These are phyloP conservation scores for Phyllosticta paracitricarpa DNA, from an alignment of 2,329 filamentous ascomycete genomes.

Conservation along the genomic window DNA sequence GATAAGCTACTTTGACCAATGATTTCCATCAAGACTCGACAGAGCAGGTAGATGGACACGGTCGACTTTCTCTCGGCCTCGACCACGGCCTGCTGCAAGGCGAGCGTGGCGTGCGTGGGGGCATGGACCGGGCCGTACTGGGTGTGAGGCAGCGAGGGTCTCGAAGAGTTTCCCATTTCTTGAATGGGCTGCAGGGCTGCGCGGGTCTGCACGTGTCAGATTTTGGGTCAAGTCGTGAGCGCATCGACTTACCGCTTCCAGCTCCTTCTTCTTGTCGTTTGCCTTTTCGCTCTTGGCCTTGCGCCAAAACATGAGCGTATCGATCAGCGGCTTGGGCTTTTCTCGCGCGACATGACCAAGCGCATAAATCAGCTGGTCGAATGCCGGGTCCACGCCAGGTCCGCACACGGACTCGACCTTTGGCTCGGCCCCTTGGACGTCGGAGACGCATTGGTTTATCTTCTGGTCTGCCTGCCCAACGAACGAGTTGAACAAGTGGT, in stretches of 20 bases:
- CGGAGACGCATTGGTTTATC: conserved; percentile 76
- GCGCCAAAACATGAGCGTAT: conserved; percentile 96
- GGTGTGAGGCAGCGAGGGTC: neutral
- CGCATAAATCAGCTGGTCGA: conserved; percentile 89
- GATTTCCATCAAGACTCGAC: conserved; percentile 85
- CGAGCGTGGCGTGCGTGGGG: conserved; percentile 25
- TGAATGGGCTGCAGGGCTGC: conserved; percentile 2
- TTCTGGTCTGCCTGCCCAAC: conserved; percentile 96
- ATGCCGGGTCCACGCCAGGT: conserved; percentile 73
- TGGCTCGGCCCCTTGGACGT: conserved; percentile 69
- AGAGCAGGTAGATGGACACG: conserved; percentile 92
- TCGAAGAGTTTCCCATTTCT: neutral
- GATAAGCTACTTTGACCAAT: conserved; percentile 79
- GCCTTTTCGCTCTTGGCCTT: conserved; percentile 91
- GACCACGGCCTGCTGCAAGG: conserved; percentile 59
- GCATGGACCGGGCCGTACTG: conserved; percentile 18
- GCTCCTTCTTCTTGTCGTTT: conserved; percentile 19
- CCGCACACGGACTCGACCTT: conserved; percentile 86
- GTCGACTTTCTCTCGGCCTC: conserved; percentile 83
- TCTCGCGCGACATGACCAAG: conserved; percentile 89
- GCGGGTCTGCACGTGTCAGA: conserved; percentile 20
- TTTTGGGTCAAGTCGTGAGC: neutral
- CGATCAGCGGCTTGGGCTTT: conserved; percentile 89
- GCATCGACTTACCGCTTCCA: conserved; percentile 8
- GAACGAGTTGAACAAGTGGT: conserved; percentile 95